Percentiles rank a stretch among this genome's conserved stretches.
phyloP scores from a whole-genome alignment of 306 rosid genomes.

The Fragaria vesca region DNA sequence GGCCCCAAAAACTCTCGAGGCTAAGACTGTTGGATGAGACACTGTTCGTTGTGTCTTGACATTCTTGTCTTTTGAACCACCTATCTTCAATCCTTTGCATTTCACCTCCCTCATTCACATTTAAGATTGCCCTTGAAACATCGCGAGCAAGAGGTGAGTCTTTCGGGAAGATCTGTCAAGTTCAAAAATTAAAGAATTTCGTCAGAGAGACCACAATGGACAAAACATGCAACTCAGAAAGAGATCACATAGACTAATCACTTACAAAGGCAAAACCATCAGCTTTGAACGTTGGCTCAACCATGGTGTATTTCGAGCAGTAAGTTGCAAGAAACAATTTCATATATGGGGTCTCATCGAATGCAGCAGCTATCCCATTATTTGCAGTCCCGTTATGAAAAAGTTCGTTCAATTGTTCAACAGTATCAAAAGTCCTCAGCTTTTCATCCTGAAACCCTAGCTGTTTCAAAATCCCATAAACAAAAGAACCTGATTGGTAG shows the following conservation, averaged over 20 bases:
- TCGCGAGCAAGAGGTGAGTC: slow-evolving; percentile 31
- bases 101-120: slow-evolving; percentile 15
- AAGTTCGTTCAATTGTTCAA: slow-evolving; percentile 6
- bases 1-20: slow-evolving; percentile 40
- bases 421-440: background rate
- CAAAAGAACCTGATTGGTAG: slow-evolving; percentile 12
- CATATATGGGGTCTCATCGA: slow-evolving; percentile 16
- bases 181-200: background rate
- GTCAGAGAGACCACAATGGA: background rate
- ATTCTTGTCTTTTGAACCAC: slow-evolving; percentile 14
- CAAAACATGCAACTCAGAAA: background rate
- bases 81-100: slow-evolving; percentile 17
- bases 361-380: slow-evolving; percentile 15
- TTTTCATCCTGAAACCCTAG: background rate
- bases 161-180: slow-evolving; percentile 23
- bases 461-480: background rate
- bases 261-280: slow-evolving; percentile 18
- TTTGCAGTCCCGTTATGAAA: background rate
- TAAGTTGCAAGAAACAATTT: slow-evolving; percentile 12
- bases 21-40: slow-evolving; percentile 28
- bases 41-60: slow-evolving; percentile 1
- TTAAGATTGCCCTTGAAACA: slow-evolving; percentile 23
- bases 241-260: background rate
- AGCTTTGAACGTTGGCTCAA: slow-evolving; percentile 20
- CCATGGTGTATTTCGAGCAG: slow-evolving; percentile 19